Conservation (phyloP, 257 asterid genomes). For the Lithospermum erythrorhizon region DNA sequence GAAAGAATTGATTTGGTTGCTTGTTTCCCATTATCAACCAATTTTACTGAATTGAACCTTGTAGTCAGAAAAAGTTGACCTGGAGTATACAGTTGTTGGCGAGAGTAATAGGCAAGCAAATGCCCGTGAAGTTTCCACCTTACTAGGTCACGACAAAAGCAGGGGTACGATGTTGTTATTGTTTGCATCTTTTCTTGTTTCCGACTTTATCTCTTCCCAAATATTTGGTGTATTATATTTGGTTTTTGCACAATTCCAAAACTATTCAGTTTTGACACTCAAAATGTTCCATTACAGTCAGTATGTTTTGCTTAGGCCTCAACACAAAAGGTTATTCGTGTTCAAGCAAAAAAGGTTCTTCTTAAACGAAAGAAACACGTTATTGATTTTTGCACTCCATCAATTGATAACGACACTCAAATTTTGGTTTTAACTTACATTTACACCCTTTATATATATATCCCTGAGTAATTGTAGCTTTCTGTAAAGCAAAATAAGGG, state of each 20-base stretch:
- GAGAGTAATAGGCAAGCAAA: conserved; percentile 17
- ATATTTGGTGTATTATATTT: too few species aligned
- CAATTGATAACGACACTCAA: too few species aligned
- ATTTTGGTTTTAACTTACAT: too few species aligned
- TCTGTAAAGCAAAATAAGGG: too few species aligned
- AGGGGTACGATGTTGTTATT: conserved; percentile 6
- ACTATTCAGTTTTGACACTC: not conserved
- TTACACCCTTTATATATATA: too few species aligned
- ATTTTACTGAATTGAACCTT: conserved; percentile 1
- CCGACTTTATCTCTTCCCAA: not conserved
- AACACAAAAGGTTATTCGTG: not conserved
- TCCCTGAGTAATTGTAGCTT: too few species aligned
- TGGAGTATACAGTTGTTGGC: conserved; percentile 19
- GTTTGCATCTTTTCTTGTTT: not conserved
- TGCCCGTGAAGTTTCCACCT: conserved; percentile 3
- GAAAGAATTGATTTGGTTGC: too few species aligned
- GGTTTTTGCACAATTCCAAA: not conserved
- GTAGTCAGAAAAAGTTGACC: conserved; percentile 21
- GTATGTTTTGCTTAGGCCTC: not conserved
- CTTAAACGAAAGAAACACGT: not conserved
- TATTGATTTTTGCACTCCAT: too few species aligned
- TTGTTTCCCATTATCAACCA: not conserved
- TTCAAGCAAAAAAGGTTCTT: not conserved
- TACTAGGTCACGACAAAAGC: conserved; percentile 6
- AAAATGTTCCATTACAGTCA: not conserved